phyloP scores from a whole-genome alignment of 139 green algal species.

The Volvox africanus region DNA sequence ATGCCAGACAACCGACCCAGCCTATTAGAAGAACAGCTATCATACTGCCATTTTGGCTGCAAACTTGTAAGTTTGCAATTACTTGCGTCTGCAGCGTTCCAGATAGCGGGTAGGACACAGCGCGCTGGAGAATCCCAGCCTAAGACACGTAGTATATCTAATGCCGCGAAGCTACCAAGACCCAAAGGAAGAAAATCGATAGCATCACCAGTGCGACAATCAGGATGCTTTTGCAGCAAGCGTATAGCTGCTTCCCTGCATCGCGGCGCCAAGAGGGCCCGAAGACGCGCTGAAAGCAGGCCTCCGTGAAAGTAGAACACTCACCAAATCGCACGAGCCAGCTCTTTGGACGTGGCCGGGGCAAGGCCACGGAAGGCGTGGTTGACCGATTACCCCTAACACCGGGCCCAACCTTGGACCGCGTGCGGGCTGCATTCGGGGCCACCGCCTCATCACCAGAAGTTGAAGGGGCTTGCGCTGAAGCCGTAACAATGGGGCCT shows the following conservation, averaged over 20 bases:
- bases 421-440: not conserved
- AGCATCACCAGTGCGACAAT: not conserved
- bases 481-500: not conserved
- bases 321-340: not conserved
- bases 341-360: not conserved
- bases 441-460: not conserved
- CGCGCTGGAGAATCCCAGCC: too few relatives aligned
- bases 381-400: not conserved
- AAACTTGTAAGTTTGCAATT: too few relatives aligned
- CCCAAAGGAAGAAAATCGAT: not conserved
- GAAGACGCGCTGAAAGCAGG: not conserved
- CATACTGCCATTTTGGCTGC: too few relatives aligned
- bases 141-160: too few relatives aligned
- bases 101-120: too few relatives aligned
- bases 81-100: too few relatives aligned
- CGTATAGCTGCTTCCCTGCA: not conserved
- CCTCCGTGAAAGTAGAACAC: not conserved
- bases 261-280: constrained; percentile 7
- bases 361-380: not conserved
- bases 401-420: not conserved
- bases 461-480: not conserved
- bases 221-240: not conserved
- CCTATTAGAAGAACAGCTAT: too few relatives aligned
- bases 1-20: too few relatives aligned
- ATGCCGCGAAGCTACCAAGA: too few relatives aligned